Percentiles rank a stretch among this genome's conserved stretches.
Evolutionary conservation across 257 asterid species (phyloP).

Genomic region (Rehmannia glutinosa): DNA sequence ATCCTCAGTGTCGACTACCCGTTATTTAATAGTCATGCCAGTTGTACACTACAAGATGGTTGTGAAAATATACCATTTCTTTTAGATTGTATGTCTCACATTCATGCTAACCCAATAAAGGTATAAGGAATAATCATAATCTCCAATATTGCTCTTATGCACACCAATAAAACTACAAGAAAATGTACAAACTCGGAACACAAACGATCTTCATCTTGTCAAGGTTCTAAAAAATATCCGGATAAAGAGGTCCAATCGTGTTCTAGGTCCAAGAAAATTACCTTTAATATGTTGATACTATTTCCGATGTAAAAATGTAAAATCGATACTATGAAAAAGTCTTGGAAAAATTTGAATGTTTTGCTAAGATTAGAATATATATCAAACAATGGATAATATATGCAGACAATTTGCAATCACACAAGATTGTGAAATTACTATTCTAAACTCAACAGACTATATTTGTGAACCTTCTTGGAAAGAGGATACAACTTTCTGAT

Average conservation of each 20-base stretch:
- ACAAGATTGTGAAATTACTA: background rate
- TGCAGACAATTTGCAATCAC: background rate
- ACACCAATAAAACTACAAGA: background rate
- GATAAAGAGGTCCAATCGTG: background rate
- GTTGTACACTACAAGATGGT: background rate
- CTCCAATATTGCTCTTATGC: background rate
- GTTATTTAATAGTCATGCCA: conserved; percentile 21
- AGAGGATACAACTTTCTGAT: too few species aligned
- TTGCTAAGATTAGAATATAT: background rate
- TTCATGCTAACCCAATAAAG: background rate
- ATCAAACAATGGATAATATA: background rate
- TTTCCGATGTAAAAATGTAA: background rate
- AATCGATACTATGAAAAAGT: background rate
- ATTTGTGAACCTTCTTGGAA: background rate
- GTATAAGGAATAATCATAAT: background rate
- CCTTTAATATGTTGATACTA: background rate
- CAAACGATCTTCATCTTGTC: background rate
- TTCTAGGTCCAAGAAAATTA: background rate
- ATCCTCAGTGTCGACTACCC: conserved; percentile 60
- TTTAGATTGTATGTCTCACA: background rate
- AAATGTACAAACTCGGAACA: background rate
- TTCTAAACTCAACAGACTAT: too few species aligned
- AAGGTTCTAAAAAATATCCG: background rate
- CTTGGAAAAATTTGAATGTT: background rate
- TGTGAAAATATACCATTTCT: background rate